phyloP scores from a whole-genome alignment of 225 moss, liverwort and hornwort genomes.

The Physcomitrium patens region DNA sequence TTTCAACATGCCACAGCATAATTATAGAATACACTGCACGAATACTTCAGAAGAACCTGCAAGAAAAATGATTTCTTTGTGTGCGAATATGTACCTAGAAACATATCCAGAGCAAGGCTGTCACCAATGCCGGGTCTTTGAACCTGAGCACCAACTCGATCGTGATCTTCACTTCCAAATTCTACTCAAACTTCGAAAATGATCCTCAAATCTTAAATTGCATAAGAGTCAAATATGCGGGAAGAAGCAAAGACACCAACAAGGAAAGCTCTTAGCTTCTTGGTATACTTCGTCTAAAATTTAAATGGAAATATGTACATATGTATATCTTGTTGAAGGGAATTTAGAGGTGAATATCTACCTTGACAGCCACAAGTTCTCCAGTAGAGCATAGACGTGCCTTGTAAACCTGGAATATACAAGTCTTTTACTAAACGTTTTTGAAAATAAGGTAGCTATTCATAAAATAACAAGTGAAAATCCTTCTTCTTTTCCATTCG shows the following conservation, averaged over 20 bases:
- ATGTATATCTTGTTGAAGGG: conserved; percentile 5
- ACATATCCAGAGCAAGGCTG: conserved; percentile 75
- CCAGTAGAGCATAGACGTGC: conserved; percentile 60
- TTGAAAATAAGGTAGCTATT: not conserved
- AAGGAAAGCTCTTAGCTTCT: conserved; percentile 15
- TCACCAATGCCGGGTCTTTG: conserved; percentile 79
- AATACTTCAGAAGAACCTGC: conserved; percentile 16
- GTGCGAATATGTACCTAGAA: conserved; percentile 46
- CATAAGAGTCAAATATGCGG: conserved; percentile 1
- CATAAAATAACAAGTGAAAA: not conserved
- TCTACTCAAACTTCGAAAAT: not conserved
- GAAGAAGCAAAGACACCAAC: conserved; percentile 21
- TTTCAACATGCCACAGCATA: not conserved
- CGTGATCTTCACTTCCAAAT: conserved; percentile 1
- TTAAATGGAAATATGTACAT: not conserved
- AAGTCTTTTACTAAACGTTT: conserved; percentile 5
- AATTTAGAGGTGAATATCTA: conserved; percentile 24
- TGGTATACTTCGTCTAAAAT: conserved; percentile 1
- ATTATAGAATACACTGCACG: not conserved
- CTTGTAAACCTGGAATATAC: conserved; percentile 62
- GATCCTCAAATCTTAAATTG: conserved; percentile 13
- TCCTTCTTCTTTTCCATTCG: not conserved
- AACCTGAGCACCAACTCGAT: conserved; percentile 47
- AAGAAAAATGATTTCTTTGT: conserved; percentile 2
- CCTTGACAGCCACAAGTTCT: conserved; percentile 73